A percentile compares a stretch with the other conserved stretches of the same genome.
These are phyloP conservation scores for Pezicula neosporulosa DNA, from an alignment of 2,329 filamentous ascomycete genomes.

Conservation along the genomic window DNA sequence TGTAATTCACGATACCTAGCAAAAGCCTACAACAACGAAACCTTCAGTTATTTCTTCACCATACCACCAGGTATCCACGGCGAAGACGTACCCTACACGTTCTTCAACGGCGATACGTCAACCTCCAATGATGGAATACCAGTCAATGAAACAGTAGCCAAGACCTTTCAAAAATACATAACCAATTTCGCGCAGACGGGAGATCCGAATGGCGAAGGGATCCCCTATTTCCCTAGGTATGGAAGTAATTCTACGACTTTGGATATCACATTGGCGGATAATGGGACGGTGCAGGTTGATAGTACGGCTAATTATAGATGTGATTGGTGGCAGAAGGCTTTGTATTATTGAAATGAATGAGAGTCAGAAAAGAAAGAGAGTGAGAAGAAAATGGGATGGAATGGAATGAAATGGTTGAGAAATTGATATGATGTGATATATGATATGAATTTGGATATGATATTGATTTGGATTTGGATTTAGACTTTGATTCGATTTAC, in stretches of 20 bases:
- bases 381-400: no score
- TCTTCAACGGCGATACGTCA: constrained; percentile 38
- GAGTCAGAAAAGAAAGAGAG: no score
- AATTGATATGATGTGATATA: no score
- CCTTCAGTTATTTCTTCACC: constrained; percentile 49
- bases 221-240: constrained; percentile 20
- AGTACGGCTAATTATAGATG: constrained; percentile 28
- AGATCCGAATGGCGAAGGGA: constrained; percentile 23
- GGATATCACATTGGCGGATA: constrained; percentile 8
- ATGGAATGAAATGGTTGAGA: no score
- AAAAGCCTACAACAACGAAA: constrained; percentile 40
- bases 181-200: constrained; percentile 30
- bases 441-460: no score
- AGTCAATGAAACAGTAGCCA: constrained; percentile 29
- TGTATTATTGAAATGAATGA: constrained; percentile 4
- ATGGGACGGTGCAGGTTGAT: constrained; percentile 15
- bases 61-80: constrained; percentile 51
- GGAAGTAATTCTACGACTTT: constrained; percentile 10
- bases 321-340: constrained; percentile 28
- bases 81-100: constrained; percentile 48
- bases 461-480: no score
- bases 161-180: constrained; percentile 33
- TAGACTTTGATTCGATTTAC: no score
- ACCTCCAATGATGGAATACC: constrained; percentile 15
- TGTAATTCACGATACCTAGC: constrained; percentile 51